Evolutionary conservation across 2,329 filamentous ascomycete species (phyloP), one percentile per base, ranked within the genome.

Genomic region (Fusarium ramigenum): DNA sequence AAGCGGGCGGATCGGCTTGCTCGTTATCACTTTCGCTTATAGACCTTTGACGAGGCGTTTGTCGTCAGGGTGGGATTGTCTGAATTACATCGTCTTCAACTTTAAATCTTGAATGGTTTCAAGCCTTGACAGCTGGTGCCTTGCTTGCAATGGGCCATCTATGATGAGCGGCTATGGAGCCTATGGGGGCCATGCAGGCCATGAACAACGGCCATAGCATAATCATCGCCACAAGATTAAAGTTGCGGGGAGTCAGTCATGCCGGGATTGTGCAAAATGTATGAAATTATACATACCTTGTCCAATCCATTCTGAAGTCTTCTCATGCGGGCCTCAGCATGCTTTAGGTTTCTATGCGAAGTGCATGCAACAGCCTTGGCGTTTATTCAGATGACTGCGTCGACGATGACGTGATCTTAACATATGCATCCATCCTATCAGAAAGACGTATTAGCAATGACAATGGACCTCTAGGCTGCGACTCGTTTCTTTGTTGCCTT

Each of bases 1-100:
- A 60, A 70, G 66, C 60, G 54, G 70, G 44, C 66, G 66, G 50
- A 49, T 36, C 58, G 46, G 60, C 68, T 66, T 58, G 59, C 63
- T 70, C 65, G 53, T 74, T 73, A 69, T 67, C 63, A 75, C 75
- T 65, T 74, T 77, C 75, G 56, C 63, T 77, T 67, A 70, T 78
- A 78, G 74, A 75, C 56, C 67, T 56, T 57, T 39, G 28, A 53
- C 49, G 44, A 47, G 61, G 39, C 34, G 54, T 61, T 53, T 57
- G 30, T 15, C 37, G 11, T 49, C 43, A 46, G 21, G 28, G 32
- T 32, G 18, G 44, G 44, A 44, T n/a, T n/a, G 19, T 42, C 42
- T 56, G 46, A 57, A 67, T 58, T 60, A 15, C 30, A 70, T 49
- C 25, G 34, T 43, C 18, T 69, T 49, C 37, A 56, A 43, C 57